phyloP scores from a whole-genome alignment of 495 filamentous ascomycete genomes.

The Aspergillus funiculosus region DNA sequence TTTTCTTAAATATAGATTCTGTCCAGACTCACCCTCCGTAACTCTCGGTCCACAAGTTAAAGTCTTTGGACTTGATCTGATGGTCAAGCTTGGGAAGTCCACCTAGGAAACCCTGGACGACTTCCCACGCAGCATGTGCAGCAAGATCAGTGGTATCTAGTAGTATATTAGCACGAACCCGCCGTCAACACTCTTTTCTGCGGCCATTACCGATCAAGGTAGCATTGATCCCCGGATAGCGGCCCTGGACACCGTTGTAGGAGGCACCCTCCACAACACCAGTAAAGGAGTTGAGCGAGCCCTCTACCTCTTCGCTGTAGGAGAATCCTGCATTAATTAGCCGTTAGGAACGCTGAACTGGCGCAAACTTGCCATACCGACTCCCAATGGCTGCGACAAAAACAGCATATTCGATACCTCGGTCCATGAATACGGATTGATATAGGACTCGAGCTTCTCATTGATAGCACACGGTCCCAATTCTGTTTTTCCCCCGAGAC shows the following conservation, averaged over 20 bases:
- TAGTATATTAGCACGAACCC: slow-evolving; percentile 3
- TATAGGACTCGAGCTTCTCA: slow-evolving; percentile 43
- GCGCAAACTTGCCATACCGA: slow-evolving; percentile 26
- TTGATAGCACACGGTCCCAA: slow-evolving; percentile 55
- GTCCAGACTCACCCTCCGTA: slow-evolving; percentile 55
- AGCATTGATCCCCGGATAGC: slow-evolving; percentile 45
- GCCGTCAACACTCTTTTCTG: slow-evolving; percentile 4
- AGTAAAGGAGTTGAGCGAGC: slow-evolving; percentile 42
- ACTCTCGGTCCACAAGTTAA: slow-evolving; percentile 48
- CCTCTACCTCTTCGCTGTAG: slow-evolving; percentile 37
- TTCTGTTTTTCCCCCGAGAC: slow-evolving; percentile 35
- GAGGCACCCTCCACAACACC: slow-evolving; percentile 39
- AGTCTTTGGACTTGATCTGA: slow-evolving; percentile 47
- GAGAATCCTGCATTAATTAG: slow-evolving; percentile 42
- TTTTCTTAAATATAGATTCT: no score
- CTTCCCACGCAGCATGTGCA: slow-evolving; percentile 51
- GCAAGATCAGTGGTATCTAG: slow-evolving; percentile 50
- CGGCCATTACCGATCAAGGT: slow-evolving; percentile 31
- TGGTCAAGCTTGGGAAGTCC: slow-evolving; percentile 44
- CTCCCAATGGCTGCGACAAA: slow-evolving; percentile 61
- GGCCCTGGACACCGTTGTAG: slow-evolving; percentile 39
- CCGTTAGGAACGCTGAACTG: neutral
- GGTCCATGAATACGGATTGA: slow-evolving; percentile 65
- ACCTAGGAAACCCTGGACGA: slow-evolving; percentile 51
- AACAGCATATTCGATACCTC: slow-evolving; percentile 70